Evolutionary conservation across 148 eudicot genomes (phyloP).

Genomic region (Pouteria glomerata): DNA sequence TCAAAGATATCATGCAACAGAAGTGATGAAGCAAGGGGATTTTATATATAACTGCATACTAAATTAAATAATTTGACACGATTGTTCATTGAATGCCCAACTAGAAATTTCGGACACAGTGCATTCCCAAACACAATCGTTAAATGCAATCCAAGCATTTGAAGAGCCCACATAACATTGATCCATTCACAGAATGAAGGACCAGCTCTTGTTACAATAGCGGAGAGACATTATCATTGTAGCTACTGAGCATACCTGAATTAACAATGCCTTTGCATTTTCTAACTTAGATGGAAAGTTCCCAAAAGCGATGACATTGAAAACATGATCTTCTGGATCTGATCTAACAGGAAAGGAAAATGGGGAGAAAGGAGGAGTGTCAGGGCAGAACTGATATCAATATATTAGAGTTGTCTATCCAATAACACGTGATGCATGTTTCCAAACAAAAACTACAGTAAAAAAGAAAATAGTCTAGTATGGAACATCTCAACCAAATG

Average conservation of each 20-base stretch:
- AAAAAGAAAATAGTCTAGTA: background rate
- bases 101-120: too few species aligned
- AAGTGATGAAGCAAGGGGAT: background rate
- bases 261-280: constrained; percentile 40
- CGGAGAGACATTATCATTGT: too few species aligned
- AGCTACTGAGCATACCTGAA: constrained; percentile 44
- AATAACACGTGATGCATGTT: background rate
- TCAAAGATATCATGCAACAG: background rate
- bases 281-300: constrained; percentile 42
- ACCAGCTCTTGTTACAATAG: too few species aligned
- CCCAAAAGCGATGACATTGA: constrained; percentile 34
- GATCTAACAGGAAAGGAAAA: constrained; percentile 12
- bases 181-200: too few species aligned
- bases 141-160: too few species aligned
- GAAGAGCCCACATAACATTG: background rate
- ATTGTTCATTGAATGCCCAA: background rate
- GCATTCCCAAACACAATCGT: too few species aligned
- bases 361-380: too few species aligned
- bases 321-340: constrained; percentile 41
- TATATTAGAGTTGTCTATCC: background rate
- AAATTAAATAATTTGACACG: background rate
- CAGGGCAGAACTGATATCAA: background rate
- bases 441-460: background rate
- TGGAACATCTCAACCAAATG: constrained; percentile 35
- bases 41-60: too few species aligned